Base-by-base conservation (phyloP, 1,139 yeast species). In the Suhomyces yuchorum region DNA sequence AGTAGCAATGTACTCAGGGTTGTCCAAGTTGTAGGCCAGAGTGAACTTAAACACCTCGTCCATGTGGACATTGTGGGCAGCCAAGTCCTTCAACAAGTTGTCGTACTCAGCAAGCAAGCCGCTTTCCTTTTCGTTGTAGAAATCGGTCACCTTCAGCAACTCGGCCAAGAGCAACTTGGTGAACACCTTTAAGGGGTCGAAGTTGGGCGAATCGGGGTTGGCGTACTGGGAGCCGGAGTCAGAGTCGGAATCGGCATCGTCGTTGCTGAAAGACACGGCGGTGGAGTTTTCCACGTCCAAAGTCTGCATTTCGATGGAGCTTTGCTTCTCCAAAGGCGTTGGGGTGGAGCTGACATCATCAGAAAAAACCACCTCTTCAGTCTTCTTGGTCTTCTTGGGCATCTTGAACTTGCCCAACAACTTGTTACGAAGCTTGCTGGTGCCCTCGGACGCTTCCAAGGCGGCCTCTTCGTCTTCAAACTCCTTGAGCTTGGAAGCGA, bases 141-240 rank as follows among this genome's bases (percentile, higher is more conserved):
- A 86, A n/a, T 61, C 61, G 59, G 79, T 78, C 37, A 87, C 75
- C 58, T 84, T 84, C 34, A 60, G 58, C 50, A 83, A 71, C 60
- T 86, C 91, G 24, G 60, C 64, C 56, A 84, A 75, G 48, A 86
- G 70, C 15, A 82, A 81, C 45, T 69, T 66, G 34, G 72, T 56
- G 54, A 86, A 86, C 1, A 73, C 71, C 23, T 67, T 70, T 42
- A 77, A 71, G 1, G 86, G 82, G 55, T 80, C 82, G 30, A 63
- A 63, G 2, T 43, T 40, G 8, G 52, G 49, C 14, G 60, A 44
- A 14, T 54, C 49, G 12, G 66, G 65, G 50, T 63, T 56, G 12
- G 53, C 44, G 38, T 46, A 54, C 15, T 55, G 55, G 3, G 40
- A 34, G 1, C 45, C 42, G 28, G 41, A 42, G 4, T 45, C 41